Evolutionary conservation across 306 rosid species (phyloP), one percentile per base, ranked within the genome.

Genomic region (Oemleria cerasiformis): DNA sequence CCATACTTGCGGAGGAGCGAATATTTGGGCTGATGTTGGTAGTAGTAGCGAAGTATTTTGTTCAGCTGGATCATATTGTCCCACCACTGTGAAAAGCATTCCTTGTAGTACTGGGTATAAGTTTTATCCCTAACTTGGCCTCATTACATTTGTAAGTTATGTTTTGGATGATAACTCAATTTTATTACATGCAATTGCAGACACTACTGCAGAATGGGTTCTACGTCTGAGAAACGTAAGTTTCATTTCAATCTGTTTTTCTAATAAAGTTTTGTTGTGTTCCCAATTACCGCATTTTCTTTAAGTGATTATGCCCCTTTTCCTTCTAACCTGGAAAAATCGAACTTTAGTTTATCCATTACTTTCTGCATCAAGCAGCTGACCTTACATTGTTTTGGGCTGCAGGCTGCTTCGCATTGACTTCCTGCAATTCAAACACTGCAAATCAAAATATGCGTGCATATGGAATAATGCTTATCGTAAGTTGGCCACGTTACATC

Each of bases 1-100:
- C 66, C 99, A 91, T 85, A 87, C 87, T 16, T 94, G 99, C 65
- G 99, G 99, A 71, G 99, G 99, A 82, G 99, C 97, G 77, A 89
- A 85, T 80, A 63, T 75, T 30, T 94, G 97, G 99, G 92, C 97
- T 54, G 99, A 91, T 78, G 88, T 88, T 70, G 80, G 79, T 65
- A 85, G 88, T 67, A 83, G 88, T 67, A 80, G 83, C 50, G 99
- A 91, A 80, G 69, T 90, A 39, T 94, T 94, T 75, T 94, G 99
- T 67, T 76, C 97, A 45, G 91, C 88, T 25, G 96, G 99, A 75
- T 94, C 96, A 34, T 89, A 85, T 78, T 94, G 99, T 76, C 97
- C 99, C 42, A 83, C 97, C 78, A 91, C 90, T 63, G 86, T 85
- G 58, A 34, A 77, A 71, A 84, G 69, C 72, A 42, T 58, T 70